Evolutionary conservation across 1,284 basidiomycete species (phyloP).

Genomic region (Mycosarcoma maydis): DNA sequence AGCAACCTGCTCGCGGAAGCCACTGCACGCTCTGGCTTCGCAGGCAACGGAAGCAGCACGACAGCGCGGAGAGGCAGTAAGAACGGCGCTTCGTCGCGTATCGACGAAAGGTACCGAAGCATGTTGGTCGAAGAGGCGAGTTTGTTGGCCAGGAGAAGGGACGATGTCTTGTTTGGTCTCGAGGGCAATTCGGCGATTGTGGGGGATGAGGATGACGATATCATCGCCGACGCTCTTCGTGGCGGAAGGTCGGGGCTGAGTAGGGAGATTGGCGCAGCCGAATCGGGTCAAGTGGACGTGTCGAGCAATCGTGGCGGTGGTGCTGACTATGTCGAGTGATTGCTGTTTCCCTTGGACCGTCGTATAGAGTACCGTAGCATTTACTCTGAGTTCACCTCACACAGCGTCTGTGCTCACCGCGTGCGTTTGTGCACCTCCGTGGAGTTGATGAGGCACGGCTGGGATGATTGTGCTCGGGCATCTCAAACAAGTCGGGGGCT

Average conservation of each 20-base stretch:
- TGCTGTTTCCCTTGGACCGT: too few relatives aligned
- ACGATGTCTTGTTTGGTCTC: constrained; percentile 55
- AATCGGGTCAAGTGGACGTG: constrained; percentile 6
- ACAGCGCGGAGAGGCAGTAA: constrained; percentile 19
- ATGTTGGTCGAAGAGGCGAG: constrained; percentile 65
- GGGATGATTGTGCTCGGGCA: too few relatives aligned
- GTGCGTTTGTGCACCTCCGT: too few relatives aligned
- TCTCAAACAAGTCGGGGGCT: too few relatives aligned
- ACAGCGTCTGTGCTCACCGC: too few relatives aligned
- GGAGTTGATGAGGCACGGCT: too few relatives aligned
- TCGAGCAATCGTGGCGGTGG: background rate
- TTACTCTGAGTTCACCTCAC: too few relatives aligned
- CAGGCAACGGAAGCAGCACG: constrained; percentile 7
- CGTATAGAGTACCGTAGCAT: too few relatives aligned
- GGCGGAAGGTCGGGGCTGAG: background rate
- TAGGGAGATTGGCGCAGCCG: background rate
- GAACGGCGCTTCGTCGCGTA: constrained; percentile 26
- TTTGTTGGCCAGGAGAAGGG: constrained; percentile 62
- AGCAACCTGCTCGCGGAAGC: constrained; percentile 15
- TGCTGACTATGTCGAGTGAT: too few relatives aligned
- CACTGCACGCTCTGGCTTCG: constrained; percentile 8
- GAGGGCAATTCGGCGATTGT: constrained; percentile 19
- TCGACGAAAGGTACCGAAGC: constrained; percentile 49
- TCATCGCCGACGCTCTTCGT: background rate
- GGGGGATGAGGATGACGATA: constrained; percentile 21